Evolutionary conservation across 306 rosid genomes (phyloP).

Genomic region (Fragaria nilgerrensis): DNA sequence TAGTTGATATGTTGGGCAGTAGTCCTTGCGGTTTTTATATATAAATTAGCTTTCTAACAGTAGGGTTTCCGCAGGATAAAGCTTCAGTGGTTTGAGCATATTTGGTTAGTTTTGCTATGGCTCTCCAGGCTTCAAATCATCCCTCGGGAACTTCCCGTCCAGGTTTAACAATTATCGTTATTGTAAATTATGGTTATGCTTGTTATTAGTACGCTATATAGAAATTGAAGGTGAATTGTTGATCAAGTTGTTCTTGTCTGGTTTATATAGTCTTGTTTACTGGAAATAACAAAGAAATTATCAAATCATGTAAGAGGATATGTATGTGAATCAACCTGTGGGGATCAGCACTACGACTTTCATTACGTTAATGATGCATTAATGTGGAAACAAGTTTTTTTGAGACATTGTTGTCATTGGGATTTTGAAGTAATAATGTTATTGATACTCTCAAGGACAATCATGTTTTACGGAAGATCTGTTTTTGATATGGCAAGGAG

Average conservation of each 20-base stretch:
- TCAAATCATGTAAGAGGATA: neutral
- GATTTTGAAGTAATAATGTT: neutral
- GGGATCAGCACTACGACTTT: neutral
- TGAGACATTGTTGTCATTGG: neutral
- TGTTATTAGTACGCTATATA: neutral
- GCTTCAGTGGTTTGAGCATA: conserved; percentile 22
- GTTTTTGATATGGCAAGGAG: neutral
- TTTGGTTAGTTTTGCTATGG: conserved; percentile 37
- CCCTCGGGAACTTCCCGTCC: conserved; percentile 35
- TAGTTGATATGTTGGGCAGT: neutral
- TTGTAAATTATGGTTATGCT: neutral
- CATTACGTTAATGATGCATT: conserved; percentile 4
- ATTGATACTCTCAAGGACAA: neutral
- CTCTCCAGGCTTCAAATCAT: conserved; percentile 51
- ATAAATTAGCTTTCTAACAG: conserved; percentile 3
- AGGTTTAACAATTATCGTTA: conserved; percentile 35
- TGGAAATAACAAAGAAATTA: neutral
- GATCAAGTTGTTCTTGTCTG: neutral
- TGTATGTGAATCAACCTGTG: neutral
- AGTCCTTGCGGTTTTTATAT: conserved; percentile 19
- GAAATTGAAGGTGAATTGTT: conserved; percentile 1
- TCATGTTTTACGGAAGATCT: neutral
- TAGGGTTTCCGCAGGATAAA: conserved; percentile 21
- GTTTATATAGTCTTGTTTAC: neutral
- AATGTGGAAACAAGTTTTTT: neutral